A percentile compares a stretch with the other conserved stretches of the same genome.
Evolutionary conservation across 768 basidiomycete species (phyloP).

Genomic region (Amanita thiersii): DNA sequence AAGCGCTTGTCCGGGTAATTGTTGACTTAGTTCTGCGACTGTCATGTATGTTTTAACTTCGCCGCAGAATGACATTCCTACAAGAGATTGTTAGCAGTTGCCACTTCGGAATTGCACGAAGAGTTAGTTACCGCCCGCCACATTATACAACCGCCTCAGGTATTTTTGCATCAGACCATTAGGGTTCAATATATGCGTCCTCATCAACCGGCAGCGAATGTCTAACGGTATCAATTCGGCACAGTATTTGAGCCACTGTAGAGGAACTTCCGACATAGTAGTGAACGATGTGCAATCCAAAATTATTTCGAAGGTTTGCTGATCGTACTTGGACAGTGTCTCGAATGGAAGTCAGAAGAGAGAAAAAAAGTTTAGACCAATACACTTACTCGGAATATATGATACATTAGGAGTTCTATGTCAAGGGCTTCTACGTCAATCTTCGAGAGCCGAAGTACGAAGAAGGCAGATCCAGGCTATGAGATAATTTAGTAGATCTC

Average conservation of each 20-base stretch:
- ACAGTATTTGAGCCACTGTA: slow-evolving; percentile 76
- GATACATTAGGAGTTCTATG: slow-evolving; percentile 68
- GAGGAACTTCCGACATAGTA: slow-evolving; percentile 66
- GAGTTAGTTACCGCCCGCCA: slow-evolving; percentile 38
- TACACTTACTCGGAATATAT: slow-evolving; percentile 60
- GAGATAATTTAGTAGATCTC: slow-evolving; percentile 3
- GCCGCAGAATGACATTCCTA: slow-evolving; percentile 45
- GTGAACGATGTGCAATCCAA: slow-evolving; percentile 78
- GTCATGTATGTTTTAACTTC: slow-evolving; percentile 57
- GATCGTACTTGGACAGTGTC: slow-evolving; percentile 35
- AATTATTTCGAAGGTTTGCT: slow-evolving; percentile 59
- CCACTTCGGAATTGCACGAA: too few species aligned
- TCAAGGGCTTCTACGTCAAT: slow-evolving; percentile 77
- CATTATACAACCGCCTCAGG: slow-evolving; percentile 68
- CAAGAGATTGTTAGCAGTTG: too few species aligned
- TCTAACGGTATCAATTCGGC: slow-evolving; percentile 69
- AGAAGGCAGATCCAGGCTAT: slow-evolving; percentile 43
- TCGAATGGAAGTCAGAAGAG: slow-evolving; percentile 33
- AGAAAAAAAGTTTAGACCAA: background rate
- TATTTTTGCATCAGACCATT: slow-evolving; percentile 67
- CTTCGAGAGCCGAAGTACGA: slow-evolving; percentile 57
- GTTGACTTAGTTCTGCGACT: slow-evolving; percentile 47
- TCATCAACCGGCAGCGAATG: slow-evolving; percentile 51
- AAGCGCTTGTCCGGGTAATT: slow-evolving; percentile 42
- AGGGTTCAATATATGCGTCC: slow-evolving; percentile 63